Evolutionary conservation across 805 yeast genomes (phyloP).

Genomic region (Metschnikowia kofuensis): DNA sequence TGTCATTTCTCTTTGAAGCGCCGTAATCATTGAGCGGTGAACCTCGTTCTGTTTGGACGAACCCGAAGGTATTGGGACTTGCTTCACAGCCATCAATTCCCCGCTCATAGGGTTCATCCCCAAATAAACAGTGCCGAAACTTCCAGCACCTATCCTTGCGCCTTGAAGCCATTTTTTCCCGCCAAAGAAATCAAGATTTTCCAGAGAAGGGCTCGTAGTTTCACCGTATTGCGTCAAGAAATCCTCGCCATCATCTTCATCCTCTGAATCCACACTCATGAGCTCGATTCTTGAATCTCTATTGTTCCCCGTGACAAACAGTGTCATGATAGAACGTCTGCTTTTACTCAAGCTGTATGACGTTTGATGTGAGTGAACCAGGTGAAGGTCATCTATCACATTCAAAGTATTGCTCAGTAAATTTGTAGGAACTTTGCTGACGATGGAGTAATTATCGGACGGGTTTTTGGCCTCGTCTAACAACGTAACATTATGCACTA

Average conservation of each 20-base stretch:
- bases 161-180: constrained; percentile 80
- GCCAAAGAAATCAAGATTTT: constrained; percentile 24
- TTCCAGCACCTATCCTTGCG: constrained; percentile 89
- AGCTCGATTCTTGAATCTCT: constrained; percentile 46
- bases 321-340: constrained; percentile 18
- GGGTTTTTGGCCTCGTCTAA: constrained; percentile 45
- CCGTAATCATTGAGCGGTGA: constrained; percentile 61
- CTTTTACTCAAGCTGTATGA: constrained; percentile 3
- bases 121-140: constrained; percentile 88
- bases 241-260: constrained; percentile 12
- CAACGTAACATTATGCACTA: constrained; percentile 54
- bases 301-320: constrained; percentile 21
- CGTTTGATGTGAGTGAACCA: constrained; percentile 7
- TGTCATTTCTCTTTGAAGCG: constrained; percentile 77
- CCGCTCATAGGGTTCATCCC: constrained; percentile 93
- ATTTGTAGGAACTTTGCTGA: constrained; percentile 26
- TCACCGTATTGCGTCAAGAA: constrained; percentile 24
- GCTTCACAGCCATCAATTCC: constrained; percentile 95
- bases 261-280: constrained; percentile 16
- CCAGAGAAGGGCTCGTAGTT: constrained; percentile 32
- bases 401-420: constrained; percentile 6
- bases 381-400: constrained; percentile 5
- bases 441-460: constrained; percentile 25
- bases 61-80: constrained; percentile 66
- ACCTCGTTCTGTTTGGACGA: constrained; percentile 28